Base-by-base conservation (phyloP, 2,329 filamentous ascomycete genomes). In the Xylariales sp. region DNA sequence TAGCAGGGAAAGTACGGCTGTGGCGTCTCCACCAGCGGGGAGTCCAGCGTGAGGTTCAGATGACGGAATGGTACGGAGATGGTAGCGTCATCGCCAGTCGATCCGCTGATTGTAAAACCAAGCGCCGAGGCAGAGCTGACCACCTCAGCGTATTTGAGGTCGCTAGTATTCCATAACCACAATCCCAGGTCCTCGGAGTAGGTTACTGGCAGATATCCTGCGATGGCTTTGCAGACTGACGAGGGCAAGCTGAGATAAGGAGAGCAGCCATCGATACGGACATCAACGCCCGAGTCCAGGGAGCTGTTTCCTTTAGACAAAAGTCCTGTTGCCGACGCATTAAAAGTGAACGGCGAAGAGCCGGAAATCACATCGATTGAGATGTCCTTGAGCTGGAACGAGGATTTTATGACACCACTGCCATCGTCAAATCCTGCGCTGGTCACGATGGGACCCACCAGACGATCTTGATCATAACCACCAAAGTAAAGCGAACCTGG, bases 1-100 rank as follows among this genome's bases (percentile, higher is more conserved):
- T 49, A 42, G 42, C 64, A 67, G 1, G 63, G 66, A 39, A 70
- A 67, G 42, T 66, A 68, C 13, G 52, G 55, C 5, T 45, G 53
- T 2, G 56, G 50, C 2, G 32, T 47, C 2, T 51, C 46, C 7
- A 52, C 45, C 6, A 66, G 50, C 1, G 62, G 62, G 1, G 47
- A 5, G 4, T 59, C 54, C n/a, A 66, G 55, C 1, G 61, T 65
- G 4, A 60, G 48, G 44, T 59, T 56, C 15, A 59, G 53, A 12
- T 59, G 49, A 25, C 37, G 40, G 36, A 56, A 53, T 4, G 64
- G 64, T 1, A 67, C 59, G 14, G 67, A 66, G 47, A 69, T 62
- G 4, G 55, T 61, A 8, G 63, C 40, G 1, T 45, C 42, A 15
- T 47, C 45, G 6, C 44, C 44, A n/a, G 52, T 37, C 4, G 37